Evolutionary conservation across 2,329 filamentous ascomycete genomes (phyloP).

Genomic region (Arthrinium puccinioides): DNA sequence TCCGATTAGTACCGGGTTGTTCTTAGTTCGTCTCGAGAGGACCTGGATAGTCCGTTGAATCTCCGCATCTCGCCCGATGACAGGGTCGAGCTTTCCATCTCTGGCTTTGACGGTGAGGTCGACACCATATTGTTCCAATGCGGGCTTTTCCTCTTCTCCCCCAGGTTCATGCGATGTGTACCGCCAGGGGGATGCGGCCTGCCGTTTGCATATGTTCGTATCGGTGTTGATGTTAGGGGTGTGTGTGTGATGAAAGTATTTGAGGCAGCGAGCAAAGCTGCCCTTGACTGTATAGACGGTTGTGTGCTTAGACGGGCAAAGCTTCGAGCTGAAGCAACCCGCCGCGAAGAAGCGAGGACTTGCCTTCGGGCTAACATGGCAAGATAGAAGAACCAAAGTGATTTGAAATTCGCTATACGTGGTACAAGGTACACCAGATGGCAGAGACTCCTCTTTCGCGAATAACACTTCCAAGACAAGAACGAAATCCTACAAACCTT

Average conservation of each 20-base stretch:
- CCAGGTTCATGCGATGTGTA: conserved; percentile 88
- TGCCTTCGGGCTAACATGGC: conserved; percentile 32
- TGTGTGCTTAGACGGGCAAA: conserved; percentile 13
- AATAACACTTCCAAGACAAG: too few relatives aligned
- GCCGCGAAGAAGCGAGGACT: conserved; percentile 26
- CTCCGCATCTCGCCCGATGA: conserved; percentile 86
- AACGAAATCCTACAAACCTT: too few relatives aligned
- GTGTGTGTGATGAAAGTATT: conserved; percentile 8
- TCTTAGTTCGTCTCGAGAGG: conserved; percentile 86
- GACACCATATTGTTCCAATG: conserved; percentile 83
- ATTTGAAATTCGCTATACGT: too few relatives aligned
- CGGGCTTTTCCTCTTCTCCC: conserved; percentile 64
- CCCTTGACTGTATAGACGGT: conserved; percentile 15
- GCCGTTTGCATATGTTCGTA: conserved; percentile 58
- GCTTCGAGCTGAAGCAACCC: conserved; percentile 20
- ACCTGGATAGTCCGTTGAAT: conserved; percentile 95
- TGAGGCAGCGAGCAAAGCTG: conserved; percentile 13
- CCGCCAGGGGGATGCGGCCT: conserved; percentile 83
- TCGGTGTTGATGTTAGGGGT: conserved; percentile 11
- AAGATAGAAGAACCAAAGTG: too few relatives aligned
- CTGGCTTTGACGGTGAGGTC: conserved; percentile 81
- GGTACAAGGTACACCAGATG: too few relatives aligned
- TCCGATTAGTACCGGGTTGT: conserved; percentile 92
- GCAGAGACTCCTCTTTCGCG: too few relatives aligned
- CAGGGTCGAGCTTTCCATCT: conserved; percentile 87